Base-by-base conservation (phyloP, 257 asterid species). In the Solanum appendiculatum region DNA sequence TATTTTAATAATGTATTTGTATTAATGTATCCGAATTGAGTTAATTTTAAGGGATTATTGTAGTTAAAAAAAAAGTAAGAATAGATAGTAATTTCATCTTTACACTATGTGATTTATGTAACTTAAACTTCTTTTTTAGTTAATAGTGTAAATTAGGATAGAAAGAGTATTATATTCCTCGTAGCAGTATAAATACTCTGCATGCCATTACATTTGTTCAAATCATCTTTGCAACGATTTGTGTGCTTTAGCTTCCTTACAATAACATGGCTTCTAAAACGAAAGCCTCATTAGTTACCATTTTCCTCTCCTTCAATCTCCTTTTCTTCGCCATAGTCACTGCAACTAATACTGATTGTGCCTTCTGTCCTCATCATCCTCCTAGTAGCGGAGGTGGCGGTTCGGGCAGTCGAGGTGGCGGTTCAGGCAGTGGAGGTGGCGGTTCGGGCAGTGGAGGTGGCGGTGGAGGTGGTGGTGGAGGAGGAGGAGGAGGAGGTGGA, bases 221-320 rank as follows among this genome's bases (percentile, higher is more conserved):
- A 34, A 2, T 21, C 82, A 37, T 73, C 20, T 37, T 36, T 73
- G 23, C 81, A 72, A 69, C n/a, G 40, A 33, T 16, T 69, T 60
- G 15, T 23, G 14, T 60, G 31, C 29, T 63, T 74, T 36, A 74
- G 27, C 54, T 37, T 74, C 54, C 33, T 37, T 37, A 37, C 11
- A 68, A 27, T 69, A 69, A 34, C 51, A 88, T 88, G 92, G 86
- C 46, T 60, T 37, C 85, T 66, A 85, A 31, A 73, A n/a, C 86
- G 15, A 42, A 73, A 85, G 68, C 54, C 48, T 84, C 64, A 63
- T 63, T n/a, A 12, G 16, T 88, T 85, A 40, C 21, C 36, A 18
- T 88, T 74, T 66, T 87, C 18, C 74, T 87, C 72, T 64, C 85
- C 44, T 29, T 88, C 77, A 87, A 72, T 89, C 88, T 88, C 16